phyloP scores from a whole-genome alignment of 2,329 filamentous ascomycete species.

The Cordyceps javanica region DNA sequence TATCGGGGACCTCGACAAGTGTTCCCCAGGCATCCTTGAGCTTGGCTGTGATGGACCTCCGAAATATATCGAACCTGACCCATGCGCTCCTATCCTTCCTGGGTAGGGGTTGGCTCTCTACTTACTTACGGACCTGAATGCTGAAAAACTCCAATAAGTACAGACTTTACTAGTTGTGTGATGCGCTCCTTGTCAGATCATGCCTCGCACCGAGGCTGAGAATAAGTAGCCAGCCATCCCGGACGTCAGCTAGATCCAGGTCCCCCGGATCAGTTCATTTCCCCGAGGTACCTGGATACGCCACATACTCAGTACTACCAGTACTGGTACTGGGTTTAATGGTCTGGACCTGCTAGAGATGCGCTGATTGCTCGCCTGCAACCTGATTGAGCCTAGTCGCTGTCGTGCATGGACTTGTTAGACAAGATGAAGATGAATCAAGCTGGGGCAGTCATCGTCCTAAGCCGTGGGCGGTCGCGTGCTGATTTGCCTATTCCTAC shows the following conservation, averaged over 20 bases:
- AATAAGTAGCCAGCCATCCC: too few relatives aligned
- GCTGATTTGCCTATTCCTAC: slow-evolving; percentile 5
- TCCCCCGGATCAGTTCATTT: background rate
- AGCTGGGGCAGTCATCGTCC: background rate
- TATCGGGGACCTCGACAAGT: too few relatives aligned
- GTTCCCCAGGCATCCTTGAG: too few relatives aligned
- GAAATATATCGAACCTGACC: too few relatives aligned
- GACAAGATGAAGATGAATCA: slow-evolving; percentile 3
- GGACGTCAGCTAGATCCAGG: background rate
- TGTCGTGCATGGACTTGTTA: background rate
- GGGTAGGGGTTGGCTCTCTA: too few relatives aligned
- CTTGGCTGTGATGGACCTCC: too few relatives aligned
- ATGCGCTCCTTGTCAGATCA: too few relatives aligned
- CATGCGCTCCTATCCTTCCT: too few relatives aligned
- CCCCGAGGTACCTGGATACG: background rate
- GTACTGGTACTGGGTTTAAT: too few relatives aligned
- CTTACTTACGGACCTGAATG: too few relatives aligned
- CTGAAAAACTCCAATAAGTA: too few relatives aligned
- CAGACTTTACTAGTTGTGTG: background rate
- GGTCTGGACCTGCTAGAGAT: background rate
- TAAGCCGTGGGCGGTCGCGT: background rate
- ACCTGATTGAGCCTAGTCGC: slow-evolving; percentile 5
- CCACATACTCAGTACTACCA: background rate
- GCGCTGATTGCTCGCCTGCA: background rate
- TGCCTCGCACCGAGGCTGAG: too few relatives aligned